These are phyloP conservation scores for Pleurotus cornucopiae DNA, from an alignment of 768 basidiomycete species.

Conservation along the genomic window DNA sequence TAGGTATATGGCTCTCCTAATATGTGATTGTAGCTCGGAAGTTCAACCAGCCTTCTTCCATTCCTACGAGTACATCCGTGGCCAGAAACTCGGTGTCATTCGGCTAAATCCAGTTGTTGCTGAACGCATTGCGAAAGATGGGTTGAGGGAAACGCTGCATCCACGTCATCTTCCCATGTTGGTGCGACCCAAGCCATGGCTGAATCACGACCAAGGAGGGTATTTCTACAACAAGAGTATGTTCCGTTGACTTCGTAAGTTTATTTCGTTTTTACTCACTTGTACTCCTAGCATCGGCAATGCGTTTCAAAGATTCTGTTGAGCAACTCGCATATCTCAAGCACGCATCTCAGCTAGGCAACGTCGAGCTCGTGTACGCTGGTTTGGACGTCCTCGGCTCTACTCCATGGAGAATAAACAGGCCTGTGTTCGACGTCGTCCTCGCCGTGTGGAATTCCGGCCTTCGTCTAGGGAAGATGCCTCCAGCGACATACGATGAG, in stretches of 20 bases:
- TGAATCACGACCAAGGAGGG: constrained; percentile 70
- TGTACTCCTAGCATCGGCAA: constrained; percentile 50
- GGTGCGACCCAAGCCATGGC: constrained; percentile 85
- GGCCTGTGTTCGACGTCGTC: constrained; percentile 69
- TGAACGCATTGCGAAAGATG: constrained; percentile 74
- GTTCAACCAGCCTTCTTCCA: constrained; percentile 89
- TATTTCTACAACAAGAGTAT: constrained; percentile 77
- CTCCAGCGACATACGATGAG: constrained; percentile 62
- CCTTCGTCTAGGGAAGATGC: constrained; percentile 77
- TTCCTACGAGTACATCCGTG: constrained; percentile 89
- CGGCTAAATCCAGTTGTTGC: constrained; percentile 79
- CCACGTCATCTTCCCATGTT: constrained; percentile 97
- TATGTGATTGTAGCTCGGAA: constrained; percentile 48
- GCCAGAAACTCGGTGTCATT: constrained; percentile 90
- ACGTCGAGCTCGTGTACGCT: constrained; percentile 81
- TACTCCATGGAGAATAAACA: constrained; percentile 90
- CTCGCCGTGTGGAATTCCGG: constrained; percentile 81
- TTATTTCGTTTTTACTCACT: background rate
- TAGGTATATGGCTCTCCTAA: constrained; percentile 1
- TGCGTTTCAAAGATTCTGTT: constrained; percentile 89
- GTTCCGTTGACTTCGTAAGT: constrained; percentile 16
- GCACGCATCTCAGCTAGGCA: constrained; percentile 67
- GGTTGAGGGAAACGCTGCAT: constrained; percentile 66
- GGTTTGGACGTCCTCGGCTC: constrained; percentile 86
- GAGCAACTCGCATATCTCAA: constrained; percentile 81